Evolutionary conservation across 371 early-diverging fungal species (phyloP).

Genomic region (Dipsacomyces acuminosporus): DNA sequence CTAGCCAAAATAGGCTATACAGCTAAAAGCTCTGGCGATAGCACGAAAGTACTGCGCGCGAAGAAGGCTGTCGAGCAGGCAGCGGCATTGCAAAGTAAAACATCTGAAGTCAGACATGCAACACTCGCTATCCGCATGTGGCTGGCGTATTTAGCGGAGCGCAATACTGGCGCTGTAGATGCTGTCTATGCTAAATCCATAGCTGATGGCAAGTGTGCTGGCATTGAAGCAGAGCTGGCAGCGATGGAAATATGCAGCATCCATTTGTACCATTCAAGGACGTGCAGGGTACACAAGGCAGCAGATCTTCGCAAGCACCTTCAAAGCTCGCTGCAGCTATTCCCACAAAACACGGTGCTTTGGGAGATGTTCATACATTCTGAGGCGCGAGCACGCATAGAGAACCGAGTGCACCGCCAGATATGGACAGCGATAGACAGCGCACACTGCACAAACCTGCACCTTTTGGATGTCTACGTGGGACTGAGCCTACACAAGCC

Average conservation of each 20-base stretch:
- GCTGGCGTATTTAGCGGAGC: conserved; percentile 15
- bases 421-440: not conserved
- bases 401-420: conserved; percentile 7
- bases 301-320: conserved; percentile 17
- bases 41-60: conserved; percentile 6
- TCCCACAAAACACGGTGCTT: conserved; percentile 16
- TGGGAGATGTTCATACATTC: conserved; percentile 23
- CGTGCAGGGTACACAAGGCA: conserved; percentile 9
- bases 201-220: not conserved
- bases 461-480: conserved; percentile 1
- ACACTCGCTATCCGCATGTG: conserved; percentile 9
- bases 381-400: conserved; percentile 7
- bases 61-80: not conserved
- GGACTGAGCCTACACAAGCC: too few species aligned
- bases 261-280: conserved; percentile 14
- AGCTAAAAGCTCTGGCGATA: too few species aligned
- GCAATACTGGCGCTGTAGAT: not conserved
- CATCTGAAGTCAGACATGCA: conserved; percentile 8
- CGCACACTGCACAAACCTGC: conserved; percentile 1
- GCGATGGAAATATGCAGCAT: conserved; percentile 20
- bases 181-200: not conserved
- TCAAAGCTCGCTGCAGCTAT: not conserved
- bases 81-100: not conserved
- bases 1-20: too few species aligned
- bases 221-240: not conserved